Percentiles rank a stretch among this genome's conserved stretches.
Conservation (phyloP, 2,329 filamentous ascomycete genomes). For the Tolypocladium sp. region DNA sequence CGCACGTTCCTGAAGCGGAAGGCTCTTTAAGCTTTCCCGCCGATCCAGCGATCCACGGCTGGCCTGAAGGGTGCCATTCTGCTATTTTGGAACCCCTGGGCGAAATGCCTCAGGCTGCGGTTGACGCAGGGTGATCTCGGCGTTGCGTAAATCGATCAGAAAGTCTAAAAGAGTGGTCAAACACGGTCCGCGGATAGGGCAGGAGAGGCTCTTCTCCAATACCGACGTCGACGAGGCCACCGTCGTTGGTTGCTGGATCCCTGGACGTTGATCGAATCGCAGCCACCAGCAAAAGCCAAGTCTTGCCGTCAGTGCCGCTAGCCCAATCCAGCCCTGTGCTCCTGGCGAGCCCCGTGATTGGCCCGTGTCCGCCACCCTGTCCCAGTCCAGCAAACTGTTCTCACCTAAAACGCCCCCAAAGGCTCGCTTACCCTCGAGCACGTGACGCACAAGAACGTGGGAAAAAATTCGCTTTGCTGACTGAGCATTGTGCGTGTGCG, state of each 20-base stretch:
- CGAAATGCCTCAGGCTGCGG: not conserved
- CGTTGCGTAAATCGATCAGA: not conserved
- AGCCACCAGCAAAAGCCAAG: not conserved
- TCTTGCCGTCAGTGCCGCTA: not conserved
- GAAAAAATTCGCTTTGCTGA: not conserved
- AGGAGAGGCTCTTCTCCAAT: not conserved
- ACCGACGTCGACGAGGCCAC: not conserved
- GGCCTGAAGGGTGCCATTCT: not conserved
- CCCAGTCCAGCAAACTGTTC: not conserved
- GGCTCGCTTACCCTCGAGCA: conserved; percentile 12
- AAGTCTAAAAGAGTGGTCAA: too few species aligned
- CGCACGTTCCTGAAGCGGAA: not conserved
- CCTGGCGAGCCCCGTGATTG: not conserved
- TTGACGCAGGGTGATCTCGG: not conserved
- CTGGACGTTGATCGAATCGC: not conserved
- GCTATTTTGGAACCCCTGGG: not conserved
- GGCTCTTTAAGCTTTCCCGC: not conserved
- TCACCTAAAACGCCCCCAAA: not conserved
- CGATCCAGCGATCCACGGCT: not conserved
- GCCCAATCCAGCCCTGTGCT: not conserved
- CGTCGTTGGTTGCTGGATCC: not conserved
- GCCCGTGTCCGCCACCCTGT: not conserved
- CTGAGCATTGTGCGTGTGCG: not conserved
- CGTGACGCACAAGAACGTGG: conserved; percentile 15
- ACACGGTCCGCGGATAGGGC: too few species aligned